These are phyloP conservation scores for Stereocaulon alpinum DNA, from an alignment of 495 filamentous ascomycete species.

Conservation along the genomic window DNA sequence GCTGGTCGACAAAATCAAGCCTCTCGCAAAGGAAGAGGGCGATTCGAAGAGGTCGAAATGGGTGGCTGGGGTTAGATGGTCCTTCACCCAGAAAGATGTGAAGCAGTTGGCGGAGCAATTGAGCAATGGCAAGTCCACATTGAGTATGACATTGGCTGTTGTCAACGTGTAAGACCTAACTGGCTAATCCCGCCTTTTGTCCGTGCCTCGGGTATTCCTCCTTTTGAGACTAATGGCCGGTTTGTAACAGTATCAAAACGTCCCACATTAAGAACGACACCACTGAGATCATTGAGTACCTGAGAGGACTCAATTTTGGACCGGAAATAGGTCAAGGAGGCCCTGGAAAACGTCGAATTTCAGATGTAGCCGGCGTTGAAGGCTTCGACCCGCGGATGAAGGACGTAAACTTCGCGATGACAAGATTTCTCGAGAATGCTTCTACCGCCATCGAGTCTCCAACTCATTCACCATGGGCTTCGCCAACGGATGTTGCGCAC, in stretches of 20 bases:
- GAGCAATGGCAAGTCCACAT: constrained; percentile 1
- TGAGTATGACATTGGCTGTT: constrained; percentile 2
- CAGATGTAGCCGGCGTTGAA: constrained; percentile 1
- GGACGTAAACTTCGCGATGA: neutral
- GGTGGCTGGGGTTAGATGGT: neutral
- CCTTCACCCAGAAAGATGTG: constrained; percentile 7
- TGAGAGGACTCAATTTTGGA: constrained; percentile 5
- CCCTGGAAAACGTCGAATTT: neutral
- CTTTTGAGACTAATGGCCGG: neutral
- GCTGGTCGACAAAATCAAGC: constrained; percentile 8
- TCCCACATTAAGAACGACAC: constrained; percentile 9
- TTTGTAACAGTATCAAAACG: constrained; percentile 5
- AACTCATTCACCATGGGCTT: constrained; percentile 6
- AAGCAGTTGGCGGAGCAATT: constrained; percentile 4
- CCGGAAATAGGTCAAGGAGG: neutral
- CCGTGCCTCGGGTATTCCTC: neutral
- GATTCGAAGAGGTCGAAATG: constrained; percentile 8
- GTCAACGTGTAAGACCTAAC: neutral
- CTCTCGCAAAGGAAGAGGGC: constrained; percentile 10
- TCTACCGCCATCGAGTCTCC: constrained; percentile 3
- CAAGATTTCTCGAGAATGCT: constrained; percentile 13
- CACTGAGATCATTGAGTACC: constrained; percentile 8
- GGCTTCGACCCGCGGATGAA: neutral
- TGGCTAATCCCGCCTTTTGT: neutral
- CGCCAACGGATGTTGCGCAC: constrained; percentile 6